phyloP scores from a whole-genome alignment of 768 basidiomycete genomes.

The Omphalotus guepiniiformis region DNA sequence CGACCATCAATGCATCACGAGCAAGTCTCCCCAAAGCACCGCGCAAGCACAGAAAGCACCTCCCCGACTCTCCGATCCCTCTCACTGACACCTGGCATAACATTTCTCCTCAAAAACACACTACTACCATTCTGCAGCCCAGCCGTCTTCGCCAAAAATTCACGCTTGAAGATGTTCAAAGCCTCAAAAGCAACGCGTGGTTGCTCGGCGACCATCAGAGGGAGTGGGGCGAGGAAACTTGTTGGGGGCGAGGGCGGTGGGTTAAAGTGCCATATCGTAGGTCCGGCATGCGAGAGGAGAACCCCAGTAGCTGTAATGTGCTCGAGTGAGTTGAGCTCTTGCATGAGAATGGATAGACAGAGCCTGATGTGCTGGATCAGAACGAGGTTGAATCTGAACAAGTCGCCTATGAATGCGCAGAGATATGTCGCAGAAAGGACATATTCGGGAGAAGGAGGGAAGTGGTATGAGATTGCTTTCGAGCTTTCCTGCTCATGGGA shows the following conservation, averaged over 20 bases:
- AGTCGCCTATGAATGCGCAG: slow-evolving; percentile 24
- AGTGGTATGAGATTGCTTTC: slow-evolving; percentile 12
- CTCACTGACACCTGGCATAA: not conserved
- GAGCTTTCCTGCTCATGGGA: slow-evolving; percentile 14
- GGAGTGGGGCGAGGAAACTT: not conserved
- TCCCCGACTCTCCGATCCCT: not conserved
- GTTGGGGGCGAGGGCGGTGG: not conserved
- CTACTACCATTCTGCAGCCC: slow-evolving; percentile 2
- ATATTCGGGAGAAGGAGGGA: slow-evolving; percentile 15
- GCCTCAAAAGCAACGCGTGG: not conserved
- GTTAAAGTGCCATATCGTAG: slow-evolving; percentile 19
- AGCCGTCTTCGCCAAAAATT: slow-evolving; percentile 1
- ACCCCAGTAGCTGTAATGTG: slow-evolving; percentile 21
- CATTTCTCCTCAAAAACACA: not conserved
- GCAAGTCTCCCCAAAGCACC: not conserved
- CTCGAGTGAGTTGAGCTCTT: slow-evolving; percentile 21
- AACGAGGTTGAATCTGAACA: slow-evolving; percentile 20
- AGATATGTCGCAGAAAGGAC: slow-evolving; percentile 18
- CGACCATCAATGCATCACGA: not conserved
- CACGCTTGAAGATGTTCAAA: not conserved
- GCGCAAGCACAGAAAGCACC: not conserved
- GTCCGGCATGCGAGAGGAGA: slow-evolving; percentile 19
- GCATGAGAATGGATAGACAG: slow-evolving; percentile 19
- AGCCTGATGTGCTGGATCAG: slow-evolving; percentile 14
- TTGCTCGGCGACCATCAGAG: not conserved